phyloP scores from a whole-genome alignment of 2,329 filamentous ascomycete genomes.

The Colletotrichum graminicola region DNA sequence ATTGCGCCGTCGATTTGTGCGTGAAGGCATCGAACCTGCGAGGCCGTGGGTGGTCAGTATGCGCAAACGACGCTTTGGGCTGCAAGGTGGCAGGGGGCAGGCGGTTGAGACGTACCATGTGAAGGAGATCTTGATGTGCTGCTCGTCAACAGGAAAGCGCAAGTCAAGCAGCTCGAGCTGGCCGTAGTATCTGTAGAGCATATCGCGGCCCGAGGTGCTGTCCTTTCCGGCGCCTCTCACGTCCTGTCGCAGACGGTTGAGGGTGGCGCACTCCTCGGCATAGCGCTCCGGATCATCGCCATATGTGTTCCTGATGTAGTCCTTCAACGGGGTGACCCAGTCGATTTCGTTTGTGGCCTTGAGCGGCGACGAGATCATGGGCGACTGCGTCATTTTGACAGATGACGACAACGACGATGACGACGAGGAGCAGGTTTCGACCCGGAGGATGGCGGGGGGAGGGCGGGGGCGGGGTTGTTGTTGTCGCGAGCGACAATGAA shows the following conservation, averaged over 20 bases:
- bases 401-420: slow-evolving; percentile 39
- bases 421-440: slow-evolving; percentile 13
- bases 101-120: slow-evolving; percentile 78
- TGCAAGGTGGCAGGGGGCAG: slow-evolving; percentile 35
- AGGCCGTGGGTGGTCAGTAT: slow-evolving; percentile 24
- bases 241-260: slow-evolving; percentile 96
- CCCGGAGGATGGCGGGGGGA: slow-evolving; percentile 24
- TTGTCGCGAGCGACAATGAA: slow-evolving; percentile 18
- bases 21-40: slow-evolving; percentile 98
- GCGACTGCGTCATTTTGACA: slow-evolving; percentile 79
- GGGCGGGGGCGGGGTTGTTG: not conserved
- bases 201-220: slow-evolving; percentile 90
- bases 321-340: slow-evolving; percentile 92
- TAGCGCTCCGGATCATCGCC: slow-evolving; percentile 98
- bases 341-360: slow-evolving; percentile 98
- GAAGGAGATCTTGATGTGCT: slow-evolving; percentile 98
- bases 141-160: slow-evolving; percentile 96
- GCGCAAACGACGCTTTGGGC: not conserved
- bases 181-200: slow-evolving; percentile 97
- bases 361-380: slow-evolving; percentile 94
- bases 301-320: slow-evolving; percentile 93
- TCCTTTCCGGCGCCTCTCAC: slow-evolving; percentile 98
- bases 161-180: slow-evolving; percentile 95
- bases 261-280: slow-evolving; percentile 91
- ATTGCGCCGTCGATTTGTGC: slow-evolving; percentile 96